phyloP scores from a whole-genome alignment of 192 early-diverging fungal genomes.

The Allomyces javanicus region DNA sequence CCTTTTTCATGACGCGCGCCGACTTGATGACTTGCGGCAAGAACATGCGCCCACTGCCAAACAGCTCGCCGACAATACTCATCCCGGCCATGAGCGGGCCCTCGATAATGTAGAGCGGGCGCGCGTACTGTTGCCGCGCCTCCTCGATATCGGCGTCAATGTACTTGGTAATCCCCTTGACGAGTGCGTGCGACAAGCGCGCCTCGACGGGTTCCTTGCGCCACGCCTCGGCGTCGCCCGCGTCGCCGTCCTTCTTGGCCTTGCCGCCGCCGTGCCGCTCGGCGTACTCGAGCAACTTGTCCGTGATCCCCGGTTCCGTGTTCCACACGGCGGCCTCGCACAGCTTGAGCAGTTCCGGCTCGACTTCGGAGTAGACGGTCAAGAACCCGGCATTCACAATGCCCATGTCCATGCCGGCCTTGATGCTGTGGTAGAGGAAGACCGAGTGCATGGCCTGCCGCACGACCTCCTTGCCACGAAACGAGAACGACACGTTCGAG shows the following conservation, averaged over 20 bases:
- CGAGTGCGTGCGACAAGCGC: slow-evolving; percentile 60
- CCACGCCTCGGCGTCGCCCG: slow-evolving; percentile 69
- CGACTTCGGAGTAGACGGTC: slow-evolving; percentile 90
- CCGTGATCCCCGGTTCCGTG: slow-evolving; percentile 71
- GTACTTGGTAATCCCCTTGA: slow-evolving; percentile 88
- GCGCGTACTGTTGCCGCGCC: slow-evolving; percentile 61
- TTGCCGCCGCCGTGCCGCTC: slow-evolving; percentile 42
- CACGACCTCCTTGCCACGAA: slow-evolving; percentile 80
- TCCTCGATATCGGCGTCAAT: slow-evolving; percentile 88
- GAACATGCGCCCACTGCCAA: slow-evolving; percentile 79
- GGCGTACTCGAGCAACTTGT: slow-evolving; percentile 81
- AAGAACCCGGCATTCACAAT: slow-evolving; percentile 93
- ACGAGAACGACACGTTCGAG: slow-evolving; percentile 93
- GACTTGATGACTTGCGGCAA: slow-evolving; percentile 95
- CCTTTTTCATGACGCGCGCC: slow-evolving; percentile 92
- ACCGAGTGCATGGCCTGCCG: slow-evolving; percentile 94
- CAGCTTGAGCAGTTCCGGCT: slow-evolving; percentile 74
- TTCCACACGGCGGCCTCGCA: slow-evolving; percentile 92
- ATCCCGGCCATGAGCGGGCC: slow-evolving; percentile 90
- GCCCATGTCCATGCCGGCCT: slow-evolving; percentile 90
- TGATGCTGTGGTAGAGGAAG: slow-evolving; percentile 68
- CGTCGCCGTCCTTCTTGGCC: slow-evolving; percentile 32
- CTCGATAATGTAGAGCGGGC: slow-evolving; percentile 88
- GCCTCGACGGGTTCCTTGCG: slow-evolving; percentile 45
- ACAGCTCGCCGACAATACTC: slow-evolving; percentile 82